Evolutionary conservation across 129 eudicot genomes (phyloP).

Genomic region (Dittrichia graveolens): DNA sequence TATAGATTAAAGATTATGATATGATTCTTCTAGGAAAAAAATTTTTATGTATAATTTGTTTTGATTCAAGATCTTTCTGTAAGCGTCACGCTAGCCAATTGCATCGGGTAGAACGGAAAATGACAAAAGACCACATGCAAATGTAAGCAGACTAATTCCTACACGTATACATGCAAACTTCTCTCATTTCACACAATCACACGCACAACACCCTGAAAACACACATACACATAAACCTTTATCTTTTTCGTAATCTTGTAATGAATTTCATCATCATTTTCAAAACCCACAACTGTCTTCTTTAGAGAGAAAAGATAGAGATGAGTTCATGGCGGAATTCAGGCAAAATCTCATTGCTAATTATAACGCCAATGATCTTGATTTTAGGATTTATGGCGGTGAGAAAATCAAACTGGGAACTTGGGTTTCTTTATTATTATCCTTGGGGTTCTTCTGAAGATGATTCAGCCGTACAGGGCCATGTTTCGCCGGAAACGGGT

Average conservation of each 20-base stretch:
- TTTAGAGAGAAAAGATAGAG: neutral
- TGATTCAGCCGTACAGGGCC: conserved; percentile 20
- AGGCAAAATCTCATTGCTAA: conserved; percentile 25
- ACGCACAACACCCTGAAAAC: conserved; percentile 13
- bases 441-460: conserved; percentile 11
- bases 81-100: no score
- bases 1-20: no score
- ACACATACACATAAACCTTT: neutral
- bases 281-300: neutral
- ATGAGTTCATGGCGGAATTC: conserved; percentile 32
- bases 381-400: conserved; percentile 31
- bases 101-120: no score
- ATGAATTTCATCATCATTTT: neutral
- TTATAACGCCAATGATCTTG: conserved; percentile 27
- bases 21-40: no score
- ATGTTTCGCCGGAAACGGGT: conserved; percentile 17
- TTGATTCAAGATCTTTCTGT: no score
- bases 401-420: conserved; percentile 20
- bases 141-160: conserved; percentile 25
- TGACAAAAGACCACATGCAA: neutral
- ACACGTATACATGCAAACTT: conserved; percentile 34
- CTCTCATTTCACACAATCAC: conserved; percentile 1
- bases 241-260: neutral
- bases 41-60: no score
- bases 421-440: conserved; percentile 11